Base-by-base conservation (phyloP, 78 protist genomes). In the Paratrimastix pyriformis region DNA sequence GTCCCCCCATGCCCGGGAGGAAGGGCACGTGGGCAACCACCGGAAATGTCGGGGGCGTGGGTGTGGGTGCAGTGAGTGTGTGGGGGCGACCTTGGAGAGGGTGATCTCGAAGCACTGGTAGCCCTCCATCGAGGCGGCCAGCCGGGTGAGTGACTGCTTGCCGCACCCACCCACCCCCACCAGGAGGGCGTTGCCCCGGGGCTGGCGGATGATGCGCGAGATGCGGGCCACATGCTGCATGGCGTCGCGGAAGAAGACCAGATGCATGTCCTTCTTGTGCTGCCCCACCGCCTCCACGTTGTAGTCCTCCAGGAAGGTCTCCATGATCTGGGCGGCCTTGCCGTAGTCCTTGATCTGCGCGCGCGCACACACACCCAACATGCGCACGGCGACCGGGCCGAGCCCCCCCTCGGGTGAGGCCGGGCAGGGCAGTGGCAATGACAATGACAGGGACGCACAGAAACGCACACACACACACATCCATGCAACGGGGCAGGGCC, bases 141-240 rank as follows among this genome's bases (percentile, higher is more conserved):
- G 65, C 38, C 87, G 66, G 44, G 82, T 79, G 66, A 84, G 70
- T 24, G 75, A 73, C 71, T 82, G 86, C 74, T 75, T 79, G 48
- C 87, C 87, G 4, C 74, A 62, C 30, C 87, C 87, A 42, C 87
- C 84, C 18, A 80, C 75, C 30, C 87, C 87, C 18, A 84, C 80
- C 9, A 79, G 78, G 73, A 84, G 73, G 39, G 84, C 83, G 44
- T 84, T 74, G 40, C 84, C 87, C 15, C 84, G 64, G 13, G 87
- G 84, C 55, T 68, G 72, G 43, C 75, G 59, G 43, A 84, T 46
- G 71, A 78, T 64, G 9, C 89, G 84, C 15, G 59, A 2, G 26
- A 85, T 75, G 32, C 84, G 80, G 40, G 65, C 32, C 30, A 79
- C 38, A 35, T 26, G 77, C 70, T 79, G 80, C 26, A 77, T 39